phyloP scores from a whole-genome alignment of 73 alveolate genomes.

The Urostyla sp. region DNA sequence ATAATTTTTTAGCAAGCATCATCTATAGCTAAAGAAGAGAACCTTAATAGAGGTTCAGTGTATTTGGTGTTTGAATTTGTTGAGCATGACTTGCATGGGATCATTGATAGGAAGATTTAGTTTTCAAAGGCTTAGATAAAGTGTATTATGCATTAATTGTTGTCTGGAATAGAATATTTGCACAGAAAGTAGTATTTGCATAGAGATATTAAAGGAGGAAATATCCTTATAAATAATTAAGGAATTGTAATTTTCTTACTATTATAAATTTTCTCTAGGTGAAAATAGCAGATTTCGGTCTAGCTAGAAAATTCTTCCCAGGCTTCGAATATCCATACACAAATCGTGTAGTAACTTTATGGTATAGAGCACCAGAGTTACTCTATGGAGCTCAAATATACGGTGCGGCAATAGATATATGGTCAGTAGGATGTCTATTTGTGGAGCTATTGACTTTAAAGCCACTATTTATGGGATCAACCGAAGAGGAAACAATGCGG shows the following conservation, averaged over 20 bases:
- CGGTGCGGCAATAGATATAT: constrained; percentile 80
- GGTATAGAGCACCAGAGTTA: constrained; percentile 76
- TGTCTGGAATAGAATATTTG: constrained; percentile 89
- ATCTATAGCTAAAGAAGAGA: constrained; percentile 68
- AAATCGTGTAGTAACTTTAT: constrained; percentile 69
- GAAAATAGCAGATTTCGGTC: constrained; percentile 71
- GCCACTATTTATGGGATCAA: constrained; percentile 82
- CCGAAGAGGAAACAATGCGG: constrained; percentile 83
- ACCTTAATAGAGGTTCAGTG: constrained; percentile 82
- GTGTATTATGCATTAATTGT: constrained; percentile 66
- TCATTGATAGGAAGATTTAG: constrained; percentile 70
- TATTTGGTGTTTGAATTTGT: constrained; percentile 97
- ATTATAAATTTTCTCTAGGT: too few relatives aligned
- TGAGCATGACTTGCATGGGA: constrained; percentile 97
- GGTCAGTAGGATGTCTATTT: constrained; percentile 95
- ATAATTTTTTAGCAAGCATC: not conserved
- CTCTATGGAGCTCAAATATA: constrained; percentile 50
- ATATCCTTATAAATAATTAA: constrained; percentile 72
- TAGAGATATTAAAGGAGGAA: constrained; percentile 96
- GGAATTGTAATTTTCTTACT: too few relatives aligned
- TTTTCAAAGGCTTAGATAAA: constrained; percentile 55
- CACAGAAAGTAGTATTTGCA: constrained; percentile 85
- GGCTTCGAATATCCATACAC: constrained; percentile 41
- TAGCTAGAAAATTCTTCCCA: constrained; percentile 53
- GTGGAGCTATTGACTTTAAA: constrained; percentile 88